Evolutionary conservation across 495 filamentous ascomycete species (phyloP).

Genomic region (Aspergillus funiculosus): DNA sequence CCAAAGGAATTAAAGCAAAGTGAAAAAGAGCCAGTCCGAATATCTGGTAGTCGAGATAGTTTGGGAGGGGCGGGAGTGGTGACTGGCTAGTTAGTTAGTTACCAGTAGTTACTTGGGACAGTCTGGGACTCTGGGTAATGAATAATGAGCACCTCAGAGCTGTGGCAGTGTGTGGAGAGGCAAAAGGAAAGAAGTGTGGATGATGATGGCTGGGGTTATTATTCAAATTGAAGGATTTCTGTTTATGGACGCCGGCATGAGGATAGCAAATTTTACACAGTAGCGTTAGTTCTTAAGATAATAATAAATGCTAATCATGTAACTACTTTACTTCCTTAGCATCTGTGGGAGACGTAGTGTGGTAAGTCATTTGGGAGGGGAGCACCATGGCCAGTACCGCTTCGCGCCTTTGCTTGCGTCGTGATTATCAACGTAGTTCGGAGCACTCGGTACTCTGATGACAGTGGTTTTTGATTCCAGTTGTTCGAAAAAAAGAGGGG

Average conservation of each 20-base stretch:
- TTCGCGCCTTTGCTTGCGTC: too few relatives aligned
- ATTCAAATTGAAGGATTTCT: constrained; percentile 19
- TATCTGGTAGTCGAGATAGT: constrained; percentile 16
- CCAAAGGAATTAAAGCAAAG: constrained; percentile 11
- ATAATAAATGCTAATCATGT: constrained; percentile 6
- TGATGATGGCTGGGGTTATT: constrained; percentile 20
- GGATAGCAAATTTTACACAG: constrained; percentile 12
- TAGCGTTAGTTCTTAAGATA: constrained; percentile 13
- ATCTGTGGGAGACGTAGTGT: too few relatives aligned
- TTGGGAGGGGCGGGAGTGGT: constrained; percentile 16
- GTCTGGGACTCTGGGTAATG: constrained; percentile 9
- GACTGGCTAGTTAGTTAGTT: constrained; percentile 1
- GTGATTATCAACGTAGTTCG: background rate
- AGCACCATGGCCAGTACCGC: background rate
- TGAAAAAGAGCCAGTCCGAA: constrained; percentile 16
- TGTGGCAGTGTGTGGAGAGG: constrained; percentile 24
- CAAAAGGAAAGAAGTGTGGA: constrained; percentile 8
- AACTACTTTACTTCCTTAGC: too few relatives aligned
- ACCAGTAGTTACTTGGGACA: constrained; percentile 4
- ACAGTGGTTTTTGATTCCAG: too few relatives aligned
- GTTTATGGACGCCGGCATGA: constrained; percentile 24
- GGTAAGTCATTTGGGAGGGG: constrained; percentile 1
- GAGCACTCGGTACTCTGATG: background rate
- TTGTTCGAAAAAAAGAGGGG: constrained; percentile 12
- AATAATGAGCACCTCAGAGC: constrained; percentile 14